These are phyloP conservation scores for Leishmania mexicana DNA, from an alignment of 208 protist genomes.

Conservation along the genomic window DNA sequence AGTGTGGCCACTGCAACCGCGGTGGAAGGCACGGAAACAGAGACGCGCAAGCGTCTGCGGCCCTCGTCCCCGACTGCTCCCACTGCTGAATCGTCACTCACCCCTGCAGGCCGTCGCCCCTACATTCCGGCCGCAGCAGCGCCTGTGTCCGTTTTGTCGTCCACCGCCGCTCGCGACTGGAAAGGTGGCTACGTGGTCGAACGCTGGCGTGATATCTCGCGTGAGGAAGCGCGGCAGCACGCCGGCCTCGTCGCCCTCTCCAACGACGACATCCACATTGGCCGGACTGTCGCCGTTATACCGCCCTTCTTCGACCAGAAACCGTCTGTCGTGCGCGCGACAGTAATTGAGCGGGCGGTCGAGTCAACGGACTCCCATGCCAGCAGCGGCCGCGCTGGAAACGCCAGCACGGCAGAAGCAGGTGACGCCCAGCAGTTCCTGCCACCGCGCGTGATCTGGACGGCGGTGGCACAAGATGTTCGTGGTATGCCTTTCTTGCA, in stretches of 20 bases:
- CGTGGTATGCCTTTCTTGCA: constrained; percentile 60
- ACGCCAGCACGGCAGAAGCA: not conserved
- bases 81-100: not conserved
- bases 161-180: constrained; percentile 5
- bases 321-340: constrained; percentile 67
- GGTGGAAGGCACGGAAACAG: not conserved
- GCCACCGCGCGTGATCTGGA: constrained; percentile 45
- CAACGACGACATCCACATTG: constrained; percentile 40
- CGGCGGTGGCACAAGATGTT: constrained; percentile 50
- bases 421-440: not conserved
- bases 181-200: constrained; percentile 66
- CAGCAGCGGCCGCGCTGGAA: not conserved
- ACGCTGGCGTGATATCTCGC: constrained; percentile 52
- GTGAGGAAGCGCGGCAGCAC: constrained; percentile 37
- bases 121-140: not conserved
- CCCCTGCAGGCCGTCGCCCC: not conserved
- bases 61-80: constrained; percentile 7
- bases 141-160: not conserved
- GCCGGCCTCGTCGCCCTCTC: constrained; percentile 48
- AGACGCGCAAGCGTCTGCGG: constrained; percentile 14
- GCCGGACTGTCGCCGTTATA: constrained; percentile 64
- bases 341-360: constrained; percentile 51
- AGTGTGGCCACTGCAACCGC: not conserved
- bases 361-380: constrained; percentile 5
- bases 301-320: constrained; percentile 60